Conservation (phyloP, 108 stramenopile species). For the Nitzschia palea region DNA sequence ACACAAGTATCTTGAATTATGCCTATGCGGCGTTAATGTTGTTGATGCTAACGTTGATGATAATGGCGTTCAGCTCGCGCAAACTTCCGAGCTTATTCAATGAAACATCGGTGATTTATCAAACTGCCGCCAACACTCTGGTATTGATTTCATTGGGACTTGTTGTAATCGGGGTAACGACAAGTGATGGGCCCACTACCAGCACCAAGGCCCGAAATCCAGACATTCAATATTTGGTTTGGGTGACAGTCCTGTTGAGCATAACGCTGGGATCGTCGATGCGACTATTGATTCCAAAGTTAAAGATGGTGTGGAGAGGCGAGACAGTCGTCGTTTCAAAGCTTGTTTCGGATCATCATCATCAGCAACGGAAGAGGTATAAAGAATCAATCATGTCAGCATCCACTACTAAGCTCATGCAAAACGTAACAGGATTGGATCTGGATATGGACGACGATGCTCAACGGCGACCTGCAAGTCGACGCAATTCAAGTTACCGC, state of each 20-base stretch:
- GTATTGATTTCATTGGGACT: background rate
- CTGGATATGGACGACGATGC: background rate
- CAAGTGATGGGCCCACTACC: background rate
- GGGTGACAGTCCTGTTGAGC: conserved; percentile 3
- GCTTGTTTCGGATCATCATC: conserved; percentile 22
- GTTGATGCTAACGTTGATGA: conserved; percentile 9
- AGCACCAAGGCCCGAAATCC: background rate
- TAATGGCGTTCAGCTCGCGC: conserved; percentile 17
- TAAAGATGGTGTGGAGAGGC: conserved; percentile 28
- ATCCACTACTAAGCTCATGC: background rate
- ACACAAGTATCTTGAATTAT: background rate
- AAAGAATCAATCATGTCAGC: background rate
- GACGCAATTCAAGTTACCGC: background rate
- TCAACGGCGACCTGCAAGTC: background rate
- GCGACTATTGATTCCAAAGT: conserved; percentile 23
- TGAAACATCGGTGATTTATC: conserved; percentile 18
- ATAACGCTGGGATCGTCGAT: conserved; percentile 14
- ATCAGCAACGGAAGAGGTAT: background rate
- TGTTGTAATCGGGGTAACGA: background rate
- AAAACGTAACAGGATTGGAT: conserved; percentile 19
- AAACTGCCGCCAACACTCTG: conserved; percentile 2
- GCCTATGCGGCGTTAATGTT: background rate
- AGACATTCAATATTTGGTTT: conserved; percentile 22
- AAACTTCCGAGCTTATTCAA: conserved; percentile 39
- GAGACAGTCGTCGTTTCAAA: conserved; percentile 25